Conservation (phyloP, 2,329 filamentous ascomycete genomes). For the Diaporthe vaccinii region DNA sequence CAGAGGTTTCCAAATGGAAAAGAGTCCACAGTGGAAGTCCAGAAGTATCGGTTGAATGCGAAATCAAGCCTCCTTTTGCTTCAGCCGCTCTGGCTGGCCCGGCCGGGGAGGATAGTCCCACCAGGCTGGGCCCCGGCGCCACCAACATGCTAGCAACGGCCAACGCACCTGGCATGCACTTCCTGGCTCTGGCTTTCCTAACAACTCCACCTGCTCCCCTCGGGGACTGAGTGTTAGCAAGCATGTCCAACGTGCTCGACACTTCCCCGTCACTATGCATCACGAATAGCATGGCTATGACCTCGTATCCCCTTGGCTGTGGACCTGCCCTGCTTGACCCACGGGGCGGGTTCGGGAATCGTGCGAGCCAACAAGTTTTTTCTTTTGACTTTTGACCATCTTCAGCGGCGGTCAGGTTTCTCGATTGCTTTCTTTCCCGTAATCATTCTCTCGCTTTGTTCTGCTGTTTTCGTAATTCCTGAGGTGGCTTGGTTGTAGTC, state of each 20-base stretch:
- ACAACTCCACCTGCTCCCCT: slow-evolving; percentile 2
- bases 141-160: slow-evolving; percentile 30
- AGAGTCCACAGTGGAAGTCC: slow-evolving; percentile 6
- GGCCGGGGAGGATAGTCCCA: slow-evolving; percentile 20
- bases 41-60: slow-evolving; percentile 23
- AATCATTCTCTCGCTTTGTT: slow-evolving; percentile 13
- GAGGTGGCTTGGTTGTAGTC: slow-evolving; percentile 31
- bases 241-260: slow-evolving; percentile 1
- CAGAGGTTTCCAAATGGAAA: slow-evolving; percentile 4
- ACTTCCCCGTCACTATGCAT: slow-evolving; percentile 27
- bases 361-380: slow-evolving; percentile 25
- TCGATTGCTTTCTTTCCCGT: slow-evolving; percentile 23
- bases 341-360: slow-evolving; percentile 18
- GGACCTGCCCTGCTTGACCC: slow-evolving; percentile 31
- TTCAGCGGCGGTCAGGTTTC: slow-evolving; percentile 14
- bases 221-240: slow-evolving; percentile 12
- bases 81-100: slow-evolving; percentile 30
- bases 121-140: slow-evolving; percentile 22
- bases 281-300: slow-evolving; percentile 30
- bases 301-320: slow-evolving; percentile 34
- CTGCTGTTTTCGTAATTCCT: slow-evolving; percentile 16
- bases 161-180: slow-evolving; percentile 21
- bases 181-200: slow-evolving; percentile 28
- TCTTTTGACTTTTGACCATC: slow-evolving; percentile 28
- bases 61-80: slow-evolving; percentile 27